These are phyloP conservation scores for Centrapalus pauciflorus DNA, from an alignment of 129 eudicot species.

Conservation along the genomic window DNA sequence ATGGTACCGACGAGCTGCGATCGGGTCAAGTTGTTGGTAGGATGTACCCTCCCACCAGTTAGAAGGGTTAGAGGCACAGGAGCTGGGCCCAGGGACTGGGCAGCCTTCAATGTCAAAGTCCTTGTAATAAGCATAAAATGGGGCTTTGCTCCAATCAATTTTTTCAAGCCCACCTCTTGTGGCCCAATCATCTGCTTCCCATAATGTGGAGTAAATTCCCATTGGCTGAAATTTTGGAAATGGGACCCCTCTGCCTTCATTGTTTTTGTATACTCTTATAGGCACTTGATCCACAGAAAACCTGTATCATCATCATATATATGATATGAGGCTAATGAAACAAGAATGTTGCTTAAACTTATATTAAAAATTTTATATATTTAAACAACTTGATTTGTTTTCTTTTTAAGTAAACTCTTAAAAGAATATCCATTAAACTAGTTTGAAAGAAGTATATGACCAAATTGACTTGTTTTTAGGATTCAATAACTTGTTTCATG, in stretches of 20 bases:
- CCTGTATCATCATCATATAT: slow-evolving; percentile 21
- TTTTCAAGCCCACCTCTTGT: slow-evolving; percentile 94
- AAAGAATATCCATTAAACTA: not conserved
- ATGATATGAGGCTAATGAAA: not conserved
- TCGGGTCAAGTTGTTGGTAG: slow-evolving; percentile 59
- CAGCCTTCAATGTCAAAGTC: slow-evolving; percentile 96
- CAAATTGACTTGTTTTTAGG: no score
- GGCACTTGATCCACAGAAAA: slow-evolving; percentile 83
- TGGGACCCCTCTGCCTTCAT: slow-evolving; percentile 80
- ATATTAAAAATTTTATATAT: not conserved
- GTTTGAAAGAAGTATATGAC: no score
- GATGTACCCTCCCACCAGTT: slow-evolving; percentile 88
- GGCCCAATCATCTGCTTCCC: slow-evolving; percentile 99
- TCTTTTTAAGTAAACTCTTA: not conserved
- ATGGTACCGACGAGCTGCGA: slow-evolving; percentile 52
- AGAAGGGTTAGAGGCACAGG: slow-evolving; percentile 49
- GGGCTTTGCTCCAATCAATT: slow-evolving; percentile 93
- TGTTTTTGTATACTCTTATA: slow-evolving; percentile 88
- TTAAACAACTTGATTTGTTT: not conserved
- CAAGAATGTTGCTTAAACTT: not conserved
- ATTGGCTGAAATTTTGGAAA: slow-evolving; percentile 80
- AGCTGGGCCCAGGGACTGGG: slow-evolving; percentile 57
- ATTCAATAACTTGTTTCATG: no score
- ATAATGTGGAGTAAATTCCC: slow-evolving; percentile 87
- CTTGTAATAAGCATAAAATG: slow-evolving; percentile 88